phyloP scores from a whole-genome alignment of 192 early-diverging fungal genomes.

The Rhizophagus clarus region DNA sequence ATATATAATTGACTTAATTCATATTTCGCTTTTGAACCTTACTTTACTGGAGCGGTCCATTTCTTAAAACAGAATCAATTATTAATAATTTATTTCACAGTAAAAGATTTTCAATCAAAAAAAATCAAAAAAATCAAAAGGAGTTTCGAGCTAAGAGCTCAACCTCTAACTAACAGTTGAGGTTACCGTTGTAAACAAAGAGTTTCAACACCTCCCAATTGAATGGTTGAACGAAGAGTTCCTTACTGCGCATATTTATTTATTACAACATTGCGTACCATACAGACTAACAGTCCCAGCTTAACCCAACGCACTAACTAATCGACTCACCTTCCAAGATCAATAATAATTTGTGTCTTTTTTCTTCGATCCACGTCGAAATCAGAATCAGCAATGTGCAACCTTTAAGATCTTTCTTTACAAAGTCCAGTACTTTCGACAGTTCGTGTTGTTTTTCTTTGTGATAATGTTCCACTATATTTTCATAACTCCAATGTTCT shows the following conservation, averaged over 20 bases:
- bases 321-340: no score
- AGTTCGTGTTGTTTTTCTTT: no score
- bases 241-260: slow-evolving; percentile 4
- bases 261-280: neutral
- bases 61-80: neutral
- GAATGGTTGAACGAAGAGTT: neutral
- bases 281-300: no score
- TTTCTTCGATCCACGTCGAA: neutral
- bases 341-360: neutral
- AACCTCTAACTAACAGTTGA: neutral
- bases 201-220: slow-evolving; percentile 1
- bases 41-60: neutral
- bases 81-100: neutral
- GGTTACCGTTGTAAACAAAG: slow-evolving; percentile 1
- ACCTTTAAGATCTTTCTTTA: slow-evolving; percentile 4
- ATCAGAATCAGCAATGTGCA: neutral
- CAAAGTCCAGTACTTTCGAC: no score
- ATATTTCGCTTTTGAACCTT: neutral
- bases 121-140: neutral
- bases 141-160: slow-evolving; percentile 11
- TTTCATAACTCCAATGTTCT: no score
- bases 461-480: no score
- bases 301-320: no score
- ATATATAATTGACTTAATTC: no score
- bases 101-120: no score